Conservation (phyloP, 169 alveolate genomes). For the Cystoisospora suis region DNA sequence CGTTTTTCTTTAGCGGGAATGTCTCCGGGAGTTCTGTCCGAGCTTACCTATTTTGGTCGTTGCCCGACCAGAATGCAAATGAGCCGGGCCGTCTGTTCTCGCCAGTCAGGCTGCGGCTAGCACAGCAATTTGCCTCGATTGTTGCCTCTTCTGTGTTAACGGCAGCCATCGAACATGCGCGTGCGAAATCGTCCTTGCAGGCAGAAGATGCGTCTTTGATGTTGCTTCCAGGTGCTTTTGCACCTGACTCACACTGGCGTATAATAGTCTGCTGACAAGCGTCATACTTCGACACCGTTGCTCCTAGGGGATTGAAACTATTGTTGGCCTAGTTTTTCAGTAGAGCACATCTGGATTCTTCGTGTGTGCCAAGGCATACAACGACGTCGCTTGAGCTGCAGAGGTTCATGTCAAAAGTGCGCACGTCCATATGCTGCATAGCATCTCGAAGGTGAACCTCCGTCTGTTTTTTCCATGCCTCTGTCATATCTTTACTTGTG, state of each 20-base stretch:
- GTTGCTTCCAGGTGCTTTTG: neutral
- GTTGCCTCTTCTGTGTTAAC: neutral
- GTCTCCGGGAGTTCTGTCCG: no score
- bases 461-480: neutral
- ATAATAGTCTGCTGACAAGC: neutral
- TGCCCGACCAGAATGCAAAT: no score
- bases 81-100: neutral
- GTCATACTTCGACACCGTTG: neutral
- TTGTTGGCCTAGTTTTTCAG: no score
- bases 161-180: constrained; percentile 23
- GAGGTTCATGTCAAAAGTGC: no score
- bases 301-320: no score
- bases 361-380: no score
- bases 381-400: no score
- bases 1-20: neutral
- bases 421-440: no score
- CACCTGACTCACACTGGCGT: constrained; percentile 39
- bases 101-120: no score
- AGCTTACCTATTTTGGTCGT: no score
- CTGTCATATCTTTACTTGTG: neutral
- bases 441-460: neutral
- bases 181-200: neutral
- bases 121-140: constrained; percentile 38
- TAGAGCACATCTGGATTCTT: no score
- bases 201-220: constrained; percentile 17